Conservation (phyloP, 768 basidiomycete genomes). For the Leucocoprinus leucothites region DNA sequence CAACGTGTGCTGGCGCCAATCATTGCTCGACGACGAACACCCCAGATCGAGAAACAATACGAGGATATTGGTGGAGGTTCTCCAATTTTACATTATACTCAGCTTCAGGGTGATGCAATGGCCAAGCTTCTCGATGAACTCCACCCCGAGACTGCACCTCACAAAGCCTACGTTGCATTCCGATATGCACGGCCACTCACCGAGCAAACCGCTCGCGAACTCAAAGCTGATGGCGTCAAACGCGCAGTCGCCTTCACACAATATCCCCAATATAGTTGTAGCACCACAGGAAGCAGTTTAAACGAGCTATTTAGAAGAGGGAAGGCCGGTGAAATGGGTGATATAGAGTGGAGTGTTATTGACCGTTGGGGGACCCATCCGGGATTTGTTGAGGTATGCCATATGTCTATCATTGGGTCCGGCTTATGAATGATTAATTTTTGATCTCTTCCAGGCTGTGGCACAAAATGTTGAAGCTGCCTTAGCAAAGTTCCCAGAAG, state of each 20-base stretch:
- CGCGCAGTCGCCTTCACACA: constrained; percentile 96
- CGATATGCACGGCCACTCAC: constrained; percentile 91
- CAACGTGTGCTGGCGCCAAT: constrained; percentile 83
- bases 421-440: constrained; percentile 8
- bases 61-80: constrained; percentile 94
- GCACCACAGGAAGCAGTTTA: constrained; percentile 95
- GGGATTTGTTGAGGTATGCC: constrained; percentile 86
- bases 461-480: constrained; percentile 85
- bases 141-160: constrained; percentile 89
- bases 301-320: constrained; percentile 84
- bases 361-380: constrained; percentile 97
- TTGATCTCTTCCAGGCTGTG: constrained; percentile 60
- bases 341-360: constrained; percentile 93
- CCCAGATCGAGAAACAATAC: constrained; percentile 94
- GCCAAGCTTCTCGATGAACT: constrained; percentile 88
- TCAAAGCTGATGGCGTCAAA: constrained; percentile 88
- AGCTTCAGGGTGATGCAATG: constrained; percentile 88
- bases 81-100: constrained; percentile 89
- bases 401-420: neutral
- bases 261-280: constrained; percentile 98
- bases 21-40: constrained; percentile 88
- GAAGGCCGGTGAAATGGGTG: constrained; percentile 56
- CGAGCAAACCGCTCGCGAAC: constrained; percentile 72
- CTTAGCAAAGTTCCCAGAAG: constrained; percentile 72
- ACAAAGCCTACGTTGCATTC: constrained; percentile 95